These are phyloP conservation scores for Teunomyces stri DNA, from an alignment of 805 yeast genomes.

Conservation along the genomic window DNA sequence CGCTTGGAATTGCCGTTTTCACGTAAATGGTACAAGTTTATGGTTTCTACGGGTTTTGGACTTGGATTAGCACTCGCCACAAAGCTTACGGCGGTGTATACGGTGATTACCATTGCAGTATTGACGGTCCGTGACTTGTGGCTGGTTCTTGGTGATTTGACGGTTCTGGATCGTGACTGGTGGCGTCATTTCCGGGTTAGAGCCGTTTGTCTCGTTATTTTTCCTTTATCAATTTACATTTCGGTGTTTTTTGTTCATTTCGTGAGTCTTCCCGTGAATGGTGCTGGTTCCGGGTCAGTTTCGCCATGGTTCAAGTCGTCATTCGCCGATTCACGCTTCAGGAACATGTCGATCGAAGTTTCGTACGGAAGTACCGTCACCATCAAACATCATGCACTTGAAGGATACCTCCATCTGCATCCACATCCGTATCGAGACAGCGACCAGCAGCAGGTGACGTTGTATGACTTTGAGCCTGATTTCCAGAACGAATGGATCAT, in stretches of 20 bases:
- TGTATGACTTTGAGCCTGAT: conserved; percentile 59
- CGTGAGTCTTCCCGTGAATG: conserved; percentile 41
- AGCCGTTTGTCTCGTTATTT: conserved; percentile 39
- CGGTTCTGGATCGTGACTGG: conserved; percentile 37
- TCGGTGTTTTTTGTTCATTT: conserved; percentile 60
- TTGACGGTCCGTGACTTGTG: conserved; percentile 55
- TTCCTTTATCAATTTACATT: conserved; percentile 61
- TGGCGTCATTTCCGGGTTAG: conserved; percentile 42
- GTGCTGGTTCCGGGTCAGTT: conserved; percentile 62
- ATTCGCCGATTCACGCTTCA: conserved; percentile 41
- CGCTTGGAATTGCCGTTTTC: conserved; percentile 46
- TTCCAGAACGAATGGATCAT: conserved; percentile 71
- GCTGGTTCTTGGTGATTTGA: conserved; percentile 68
- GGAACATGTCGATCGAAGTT: conserved; percentile 57
- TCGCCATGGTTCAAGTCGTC: conserved; percentile 66
- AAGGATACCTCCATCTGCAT: conserved; percentile 83
- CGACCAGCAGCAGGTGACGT: conserved; percentile 78
- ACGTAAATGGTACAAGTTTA: conserved; percentile 50
- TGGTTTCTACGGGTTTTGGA: conserved; percentile 48
- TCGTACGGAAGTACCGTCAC: conserved; percentile 71
- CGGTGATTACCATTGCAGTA: conserved; percentile 61
- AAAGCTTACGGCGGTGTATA: conserved; percentile 70
- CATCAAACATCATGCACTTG: conserved; percentile 65
- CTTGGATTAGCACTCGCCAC: conserved; percentile 59
- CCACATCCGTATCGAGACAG: conserved; percentile 47